Conservation (phyloP, 2,329 filamentous ascomycete species). For the Westerdykella sp. region DNA sequence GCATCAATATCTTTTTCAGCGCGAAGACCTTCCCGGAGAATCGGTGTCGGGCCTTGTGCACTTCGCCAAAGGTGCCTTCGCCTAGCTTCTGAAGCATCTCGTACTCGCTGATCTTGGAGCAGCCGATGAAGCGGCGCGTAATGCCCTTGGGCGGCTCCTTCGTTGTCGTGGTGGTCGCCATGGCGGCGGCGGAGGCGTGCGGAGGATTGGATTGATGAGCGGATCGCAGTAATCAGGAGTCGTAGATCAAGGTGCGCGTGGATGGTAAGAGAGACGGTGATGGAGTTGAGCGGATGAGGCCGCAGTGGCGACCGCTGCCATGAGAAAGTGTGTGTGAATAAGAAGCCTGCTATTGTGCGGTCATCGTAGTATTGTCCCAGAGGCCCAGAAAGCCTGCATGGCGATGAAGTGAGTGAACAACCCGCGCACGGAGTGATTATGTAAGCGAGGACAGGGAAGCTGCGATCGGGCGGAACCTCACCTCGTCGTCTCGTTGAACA, state of each 20-base stretch:
- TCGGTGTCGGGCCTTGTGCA: conserved; percentile 78
- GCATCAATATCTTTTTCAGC: conserved; percentile 98
- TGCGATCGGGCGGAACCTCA: conserved; percentile 13
- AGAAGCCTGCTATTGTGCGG: conserved; percentile 11
- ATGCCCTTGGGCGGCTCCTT: conserved; percentile 45
- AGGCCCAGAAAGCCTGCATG: too few relatives aligned
- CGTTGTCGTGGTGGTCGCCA: conserved; percentile 15
- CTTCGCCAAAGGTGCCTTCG: conserved; percentile 94
- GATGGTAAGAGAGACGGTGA: conserved; percentile 7
- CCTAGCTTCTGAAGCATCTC: conserved; percentile 78
- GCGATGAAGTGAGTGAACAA: too few relatives aligned
- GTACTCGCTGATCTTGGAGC: conserved; percentile 75
- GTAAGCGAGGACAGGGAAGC: neutral
- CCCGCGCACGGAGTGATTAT: too few relatives aligned
- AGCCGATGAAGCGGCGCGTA: conserved; percentile 66
- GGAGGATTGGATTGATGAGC: neutral
- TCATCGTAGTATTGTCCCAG: conserved; percentile 6
- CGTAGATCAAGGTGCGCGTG: neutral
- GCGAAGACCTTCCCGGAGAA: conserved; percentile 72
- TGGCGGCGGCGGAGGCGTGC: conserved; percentile 4
- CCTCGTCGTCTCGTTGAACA: conserved; percentile 16
- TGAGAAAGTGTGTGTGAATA: conserved; percentile 3
- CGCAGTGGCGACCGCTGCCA: conserved; percentile 17
- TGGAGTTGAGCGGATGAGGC: conserved; percentile 5
- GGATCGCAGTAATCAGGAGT: neutral